These are phyloP conservation scores for Penicillium sp. DNA, from an alignment of 2,329 filamentous ascomycete species.

Conservation along the genomic window DNA sequence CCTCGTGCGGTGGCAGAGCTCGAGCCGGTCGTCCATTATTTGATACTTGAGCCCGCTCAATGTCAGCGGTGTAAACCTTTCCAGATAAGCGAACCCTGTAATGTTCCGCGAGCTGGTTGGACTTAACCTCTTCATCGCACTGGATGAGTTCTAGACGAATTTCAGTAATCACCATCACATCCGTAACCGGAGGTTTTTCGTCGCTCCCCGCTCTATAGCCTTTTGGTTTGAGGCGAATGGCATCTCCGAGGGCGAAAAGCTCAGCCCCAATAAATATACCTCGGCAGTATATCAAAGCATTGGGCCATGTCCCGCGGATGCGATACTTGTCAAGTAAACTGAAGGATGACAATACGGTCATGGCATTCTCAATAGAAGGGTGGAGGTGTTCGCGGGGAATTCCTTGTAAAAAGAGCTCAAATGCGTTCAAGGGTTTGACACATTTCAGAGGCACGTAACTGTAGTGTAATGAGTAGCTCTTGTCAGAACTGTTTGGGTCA, in stretches of 20 bases:
- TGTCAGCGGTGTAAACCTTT: conserved; percentile 50
- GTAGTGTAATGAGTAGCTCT: conserved; percentile 58
- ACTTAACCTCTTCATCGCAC: conserved; percentile 54
- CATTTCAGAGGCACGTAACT: conserved; percentile 60
- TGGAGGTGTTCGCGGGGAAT: conserved; percentile 52
- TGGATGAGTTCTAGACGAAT: conserved; percentile 57
- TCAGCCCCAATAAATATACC: conserved; percentile 64
- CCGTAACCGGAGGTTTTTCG: conserved; percentile 43
- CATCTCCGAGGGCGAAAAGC: conserved; percentile 59
- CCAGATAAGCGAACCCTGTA: conserved; percentile 56
- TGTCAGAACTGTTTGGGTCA: conserved; percentile 55
- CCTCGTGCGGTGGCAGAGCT: conserved; percentile 38
- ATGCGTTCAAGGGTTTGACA: conserved; percentile 61
- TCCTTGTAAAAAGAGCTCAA: conserved; percentile 54
- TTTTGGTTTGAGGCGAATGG: conserved; percentile 55
- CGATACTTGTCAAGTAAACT: conserved; percentile 58
- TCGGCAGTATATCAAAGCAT: conserved; percentile 57
- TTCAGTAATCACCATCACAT: conserved; percentile 59
- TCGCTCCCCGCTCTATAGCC: conserved; percentile 24
- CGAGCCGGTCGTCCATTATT: conserved; percentile 24
- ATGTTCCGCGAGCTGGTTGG: conserved; percentile 52
- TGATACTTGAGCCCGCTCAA: conserved; percentile 30
- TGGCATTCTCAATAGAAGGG: conserved; percentile 59
- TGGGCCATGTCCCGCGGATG: conserved; percentile 60
- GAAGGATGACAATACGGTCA: conserved; percentile 59